phyloP scores from a whole-genome alignment of 1,139 yeast genomes.

The Suhomyces bribrorum region DNA sequence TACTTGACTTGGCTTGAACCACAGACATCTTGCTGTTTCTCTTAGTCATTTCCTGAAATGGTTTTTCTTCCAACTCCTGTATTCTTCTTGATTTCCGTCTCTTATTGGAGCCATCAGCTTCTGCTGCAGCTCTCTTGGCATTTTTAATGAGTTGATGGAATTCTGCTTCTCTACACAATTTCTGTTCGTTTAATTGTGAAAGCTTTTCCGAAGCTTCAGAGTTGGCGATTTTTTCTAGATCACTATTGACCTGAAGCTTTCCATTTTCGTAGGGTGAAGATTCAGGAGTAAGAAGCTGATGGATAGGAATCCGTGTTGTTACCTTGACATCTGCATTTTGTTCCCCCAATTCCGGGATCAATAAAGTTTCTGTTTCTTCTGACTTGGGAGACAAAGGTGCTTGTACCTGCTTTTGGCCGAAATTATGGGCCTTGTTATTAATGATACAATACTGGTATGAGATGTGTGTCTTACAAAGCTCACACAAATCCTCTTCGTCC shows the following conservation, averaged over 20 bases:
- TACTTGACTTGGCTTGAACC: constrained; percentile 18
- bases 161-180: constrained; percentile 8
- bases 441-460: constrained; percentile 41
- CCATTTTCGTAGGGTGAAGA: constrained; percentile 32
- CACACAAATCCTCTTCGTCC: constrained; percentile 43
- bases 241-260: neutral
- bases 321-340: no score
- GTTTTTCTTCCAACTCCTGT: constrained; percentile 9
- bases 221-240: constrained; percentile 5
- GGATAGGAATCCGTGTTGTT: constrained; percentile 15
- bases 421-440: constrained; percentile 30
- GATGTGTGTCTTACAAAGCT: constrained; percentile 40
- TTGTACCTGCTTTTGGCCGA: constrained; percentile 13
- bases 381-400: constrained; percentile 4
- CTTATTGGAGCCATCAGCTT: constrained; percentile 4
- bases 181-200: constrained; percentile 3
- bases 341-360: no score
- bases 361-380: neutral
- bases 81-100: constrained; percentile 11
- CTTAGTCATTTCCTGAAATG: constrained; percentile 4
- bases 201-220: constrained; percentile 11
- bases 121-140: constrained; percentile 14
- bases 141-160: constrained; percentile 10
- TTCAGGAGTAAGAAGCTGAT: constrained; percentile 40
- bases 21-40: constrained; percentile 16